Conservation (phyloP, 805 yeast genomes). For the Zygosaccharomyces gambellarensis region DNA sequence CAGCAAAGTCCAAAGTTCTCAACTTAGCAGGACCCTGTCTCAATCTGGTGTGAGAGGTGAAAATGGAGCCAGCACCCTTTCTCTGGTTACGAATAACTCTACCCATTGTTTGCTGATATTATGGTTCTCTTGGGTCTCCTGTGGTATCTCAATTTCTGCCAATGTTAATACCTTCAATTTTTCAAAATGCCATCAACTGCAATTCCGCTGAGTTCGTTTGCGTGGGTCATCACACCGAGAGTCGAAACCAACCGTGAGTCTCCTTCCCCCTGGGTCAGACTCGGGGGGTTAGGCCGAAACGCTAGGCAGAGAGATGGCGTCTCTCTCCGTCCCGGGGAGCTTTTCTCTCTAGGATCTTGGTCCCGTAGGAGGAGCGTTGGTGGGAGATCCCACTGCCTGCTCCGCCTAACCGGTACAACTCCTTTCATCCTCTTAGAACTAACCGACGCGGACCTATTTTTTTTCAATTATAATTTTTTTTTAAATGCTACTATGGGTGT, state of each 20-base stretch:
- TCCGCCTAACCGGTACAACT: not conserved
- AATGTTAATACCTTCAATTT: not conserved
- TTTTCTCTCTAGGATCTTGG: not conserved
- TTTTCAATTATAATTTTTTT: not conserved
- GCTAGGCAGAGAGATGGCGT: too few relatives aligned
- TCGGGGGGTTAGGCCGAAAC: not conserved
- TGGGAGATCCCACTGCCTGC: not conserved
- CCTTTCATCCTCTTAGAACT: not conserved
- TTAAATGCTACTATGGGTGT: not conserved
- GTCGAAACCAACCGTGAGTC: not conserved
- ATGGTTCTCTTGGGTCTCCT: constrained; percentile 21
- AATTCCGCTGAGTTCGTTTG: not conserved
- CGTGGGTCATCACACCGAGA: constrained; percentile 1
- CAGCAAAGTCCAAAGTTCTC: constrained; percentile 98
- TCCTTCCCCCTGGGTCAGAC: not conserved
- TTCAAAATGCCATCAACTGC: constrained; percentile 4
- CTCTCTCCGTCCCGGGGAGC: too few relatives aligned
- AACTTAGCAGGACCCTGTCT: constrained; percentile 99
- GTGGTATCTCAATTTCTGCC: constrained; percentile 6
- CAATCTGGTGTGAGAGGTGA: constrained; percentile 99
- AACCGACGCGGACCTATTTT: not conserved
- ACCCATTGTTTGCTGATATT: constrained; percentile 40
- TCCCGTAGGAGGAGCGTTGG: not conserved
- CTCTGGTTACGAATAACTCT: constrained; percentile 99
- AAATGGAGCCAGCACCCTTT: constrained; percentile 99